Conservation (phyloP, 768 basidiomycete genomes). For the Pleurotus platypus region DNA sequence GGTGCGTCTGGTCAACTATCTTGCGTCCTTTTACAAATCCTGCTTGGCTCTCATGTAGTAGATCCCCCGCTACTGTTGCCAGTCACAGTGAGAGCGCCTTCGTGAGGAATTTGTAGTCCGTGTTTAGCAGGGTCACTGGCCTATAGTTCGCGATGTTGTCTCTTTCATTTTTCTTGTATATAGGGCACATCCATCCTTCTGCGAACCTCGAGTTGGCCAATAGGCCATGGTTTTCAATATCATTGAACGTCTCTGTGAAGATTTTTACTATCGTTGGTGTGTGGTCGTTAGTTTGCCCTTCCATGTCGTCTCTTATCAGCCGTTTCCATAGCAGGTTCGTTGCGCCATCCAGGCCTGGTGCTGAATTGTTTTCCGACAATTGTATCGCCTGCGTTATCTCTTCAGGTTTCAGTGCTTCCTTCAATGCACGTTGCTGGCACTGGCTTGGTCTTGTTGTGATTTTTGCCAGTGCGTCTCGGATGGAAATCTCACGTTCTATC, state of each 20-base stretch:
- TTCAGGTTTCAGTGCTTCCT: no score
- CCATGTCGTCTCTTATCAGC: not conserved
- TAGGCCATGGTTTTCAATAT: constrained; percentile 25
- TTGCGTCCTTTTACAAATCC: constrained; percentile 31
- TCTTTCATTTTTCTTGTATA: constrained; percentile 39
- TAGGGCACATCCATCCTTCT: constrained; percentile 32
- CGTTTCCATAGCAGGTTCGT: not conserved
- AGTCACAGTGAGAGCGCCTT: constrained; percentile 19
- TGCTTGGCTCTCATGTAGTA: constrained; percentile 32
- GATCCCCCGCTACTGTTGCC: constrained; percentile 2
- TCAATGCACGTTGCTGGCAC: not conserved
- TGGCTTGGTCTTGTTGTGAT: no score
- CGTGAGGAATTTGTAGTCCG: constrained; percentile 33
- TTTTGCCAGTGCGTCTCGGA: not conserved
- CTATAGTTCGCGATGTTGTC: constrained; percentile 28
- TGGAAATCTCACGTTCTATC: not conserved
- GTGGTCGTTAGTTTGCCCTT: constrained; percentile 11
- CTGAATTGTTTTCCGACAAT: not conserved
- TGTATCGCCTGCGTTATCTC: not conserved
- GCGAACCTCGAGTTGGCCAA: constrained; percentile 14
- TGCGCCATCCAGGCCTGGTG: no score
- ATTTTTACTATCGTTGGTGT: constrained; percentile 8
- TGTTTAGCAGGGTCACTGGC: constrained; percentile 33
- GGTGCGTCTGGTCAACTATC: constrained; percentile 27
- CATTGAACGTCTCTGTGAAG: constrained; percentile 14